phyloP scores from a whole-genome alignment of 2,329 filamentous ascomycete species.

The Cladosporium sphaerospermum region DNA sequence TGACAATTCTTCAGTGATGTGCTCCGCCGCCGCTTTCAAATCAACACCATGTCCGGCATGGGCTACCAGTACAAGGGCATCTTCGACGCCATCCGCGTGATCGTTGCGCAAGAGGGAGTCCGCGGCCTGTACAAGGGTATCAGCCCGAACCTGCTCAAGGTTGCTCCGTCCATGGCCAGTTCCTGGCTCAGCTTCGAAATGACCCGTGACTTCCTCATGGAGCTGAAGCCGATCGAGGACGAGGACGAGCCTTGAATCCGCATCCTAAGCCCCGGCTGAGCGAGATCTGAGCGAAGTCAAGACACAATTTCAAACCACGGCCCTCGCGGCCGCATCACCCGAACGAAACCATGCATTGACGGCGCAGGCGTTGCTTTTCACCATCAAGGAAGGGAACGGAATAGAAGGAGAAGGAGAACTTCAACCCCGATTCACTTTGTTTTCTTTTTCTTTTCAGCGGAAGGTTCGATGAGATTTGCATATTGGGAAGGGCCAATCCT shows the following conservation, averaged over 20 bases:
- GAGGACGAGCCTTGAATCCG: constrained; percentile 3
- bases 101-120: constrained; percentile 76
- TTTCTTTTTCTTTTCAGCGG: no score
- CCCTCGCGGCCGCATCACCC: neutral
- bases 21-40: constrained; percentile 86
- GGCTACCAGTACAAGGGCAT: constrained; percentile 92
- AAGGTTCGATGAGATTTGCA: no score
- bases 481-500: no score
- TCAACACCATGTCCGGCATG: constrained; percentile 99
- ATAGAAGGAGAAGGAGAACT: neutral
- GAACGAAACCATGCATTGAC: neutral
- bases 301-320: neutral
- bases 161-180: constrained; percentile 96
- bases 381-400: neutral
- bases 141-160: constrained; percentile 89
- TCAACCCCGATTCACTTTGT: no score
- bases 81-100: constrained; percentile 72
- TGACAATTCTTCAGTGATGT: constrained; percentile 60
- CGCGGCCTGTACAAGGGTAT: constrained; percentile 92
- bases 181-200: constrained; percentile 98
- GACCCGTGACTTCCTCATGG: constrained; percentile 77
- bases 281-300: neutral
- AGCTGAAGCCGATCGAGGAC: constrained; percentile 41
- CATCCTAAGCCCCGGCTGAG: neutral
- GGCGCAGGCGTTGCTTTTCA: neutral